Evolutionary conservation across 176 grass and related monocot genomes (phyloP).

Genomic region (Canna indica): DNA sequence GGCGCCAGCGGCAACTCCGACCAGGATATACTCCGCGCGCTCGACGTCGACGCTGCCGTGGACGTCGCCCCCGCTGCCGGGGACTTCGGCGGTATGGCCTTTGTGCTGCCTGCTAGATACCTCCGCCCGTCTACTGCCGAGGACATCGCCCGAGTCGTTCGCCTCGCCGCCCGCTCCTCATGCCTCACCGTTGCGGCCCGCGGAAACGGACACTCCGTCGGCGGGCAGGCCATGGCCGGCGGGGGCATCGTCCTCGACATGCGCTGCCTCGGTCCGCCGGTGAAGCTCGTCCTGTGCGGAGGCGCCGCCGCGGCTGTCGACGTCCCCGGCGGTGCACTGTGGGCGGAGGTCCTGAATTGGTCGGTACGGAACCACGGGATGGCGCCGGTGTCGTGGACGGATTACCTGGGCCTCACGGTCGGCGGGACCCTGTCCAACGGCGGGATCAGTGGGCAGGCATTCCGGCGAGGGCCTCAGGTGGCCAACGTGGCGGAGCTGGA

Average conservation of each 20-base stretch:
- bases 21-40: not conserved
- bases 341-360: conserved; percentile 93
- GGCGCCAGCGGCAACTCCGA: not conserved
- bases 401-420: conserved; percentile 88
- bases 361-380: conserved; percentile 38
- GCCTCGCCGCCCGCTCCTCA: conserved; percentile 22
- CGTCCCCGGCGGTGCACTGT: conserved; percentile 67
- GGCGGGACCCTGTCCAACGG: conserved; percentile 90
- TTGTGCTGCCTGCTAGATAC: conserved; percentile 33
- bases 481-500: conserved; percentile 78
- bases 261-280: conserved; percentile 38
- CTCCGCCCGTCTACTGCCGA: conserved; percentile 40
- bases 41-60: not conserved
- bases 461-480: conserved; percentile 77
- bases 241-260: conserved; percentile 86
- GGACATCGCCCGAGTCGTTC: conserved; percentile 52
- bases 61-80: conserved; percentile 30
- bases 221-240: conserved; percentile 57
- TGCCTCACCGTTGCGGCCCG: conserved; percentile 62
- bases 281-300: conserved; percentile 17
- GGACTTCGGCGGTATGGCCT: conserved; percentile 68
- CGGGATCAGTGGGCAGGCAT: conserved; percentile 85
- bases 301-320: conserved; percentile 31
- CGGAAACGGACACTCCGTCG: conserved; percentile 89
- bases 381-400: conserved; percentile 76